Conservation (phyloP, 2,329 filamentous ascomycete genomes). For the Bipolaris zeicola region DNA sequence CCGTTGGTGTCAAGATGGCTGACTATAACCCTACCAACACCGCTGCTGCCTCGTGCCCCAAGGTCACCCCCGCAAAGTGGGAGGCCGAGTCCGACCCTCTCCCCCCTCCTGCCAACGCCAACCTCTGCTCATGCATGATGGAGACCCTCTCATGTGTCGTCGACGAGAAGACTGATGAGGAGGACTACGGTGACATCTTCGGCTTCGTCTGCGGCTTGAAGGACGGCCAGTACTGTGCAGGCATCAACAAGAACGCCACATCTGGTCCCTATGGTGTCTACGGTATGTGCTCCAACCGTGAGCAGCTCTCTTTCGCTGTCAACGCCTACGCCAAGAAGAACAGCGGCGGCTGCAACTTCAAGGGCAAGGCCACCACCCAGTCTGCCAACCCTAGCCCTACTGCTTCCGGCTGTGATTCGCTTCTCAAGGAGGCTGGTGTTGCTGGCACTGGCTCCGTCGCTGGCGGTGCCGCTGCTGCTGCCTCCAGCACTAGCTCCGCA, state of each 20-base stretch:
- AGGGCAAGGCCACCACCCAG: constrained; percentile 66
- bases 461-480: constrained; percentile 31
- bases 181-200: constrained; percentile 73
- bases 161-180: constrained; percentile 58
- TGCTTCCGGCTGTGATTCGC: constrained; percentile 59
- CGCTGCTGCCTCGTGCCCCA: constrained; percentile 72
- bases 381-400: constrained; percentile 54
- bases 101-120: constrained; percentile 78
- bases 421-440: constrained; percentile 68
- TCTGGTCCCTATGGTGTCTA: constrained; percentile 76
- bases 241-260: constrained; percentile 70
- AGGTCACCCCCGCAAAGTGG: constrained; percentile 66
- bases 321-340: constrained; percentile 65
- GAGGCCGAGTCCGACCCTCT: constrained; percentile 68
- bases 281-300: constrained; percentile 72
- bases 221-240: constrained; percentile 63
- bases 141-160: constrained; percentile 73
- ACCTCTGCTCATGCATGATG: constrained; percentile 87
- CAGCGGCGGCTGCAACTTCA: constrained; percentile 71
- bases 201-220: constrained; percentile 69
- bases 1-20: constrained; percentile 67
- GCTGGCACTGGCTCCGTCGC: constrained; percentile 63
- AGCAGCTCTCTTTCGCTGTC: constrained; percentile 76
- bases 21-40: constrained; percentile 78
- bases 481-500: constrained; percentile 6